Percentiles rank a stretch among this genome's conserved stretches.
Evolutionary conservation across 371 early-diverging fungal species (phyloP).

Genomic region (Catenaria anguillulae): DNA sequence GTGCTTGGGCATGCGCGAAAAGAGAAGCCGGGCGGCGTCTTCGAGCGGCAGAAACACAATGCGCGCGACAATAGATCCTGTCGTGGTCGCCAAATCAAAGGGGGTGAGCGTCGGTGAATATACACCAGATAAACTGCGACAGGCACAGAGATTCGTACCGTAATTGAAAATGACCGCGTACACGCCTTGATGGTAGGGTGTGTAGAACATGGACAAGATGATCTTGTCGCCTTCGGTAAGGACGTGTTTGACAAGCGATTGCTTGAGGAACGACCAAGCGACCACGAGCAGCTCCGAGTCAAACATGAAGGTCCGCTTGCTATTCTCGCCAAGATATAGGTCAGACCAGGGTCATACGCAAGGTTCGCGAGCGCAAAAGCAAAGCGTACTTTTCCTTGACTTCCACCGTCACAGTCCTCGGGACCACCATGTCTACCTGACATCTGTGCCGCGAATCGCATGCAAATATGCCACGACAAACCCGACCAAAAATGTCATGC

Average conservation of each 20-base stretch:
- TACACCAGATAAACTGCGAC: no score
- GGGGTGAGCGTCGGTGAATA: no score
- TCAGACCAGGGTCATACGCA: no score
- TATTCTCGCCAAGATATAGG: neutral
- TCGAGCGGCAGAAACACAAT: constrained; percentile 88
- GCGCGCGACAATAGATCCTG: constrained; percentile 74
- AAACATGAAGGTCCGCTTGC: constrained; percentile 26
- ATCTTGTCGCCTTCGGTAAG: constrained; percentile 92
- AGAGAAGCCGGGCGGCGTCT: constrained; percentile 32
- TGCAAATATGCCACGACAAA: neutral
- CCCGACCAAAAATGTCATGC: no score
- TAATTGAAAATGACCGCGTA: constrained; percentile 76
- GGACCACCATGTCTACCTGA: constrained; percentile 22
- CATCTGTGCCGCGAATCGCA: neutral
- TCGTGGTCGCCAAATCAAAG: no score
- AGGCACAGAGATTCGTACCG: no score
- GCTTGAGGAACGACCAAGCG: constrained; percentile 59
- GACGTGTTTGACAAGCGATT: constrained; percentile 76
- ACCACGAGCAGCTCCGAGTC: constrained; percentile 42
- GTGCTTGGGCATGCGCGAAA: no score
- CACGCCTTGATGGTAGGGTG: constrained; percentile 48
- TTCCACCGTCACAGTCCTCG: constrained; percentile 15
- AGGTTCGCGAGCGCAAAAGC: constrained; percentile 3
- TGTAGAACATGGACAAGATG: constrained; percentile 48
- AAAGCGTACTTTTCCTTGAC: constrained; percentile 20